These are phyloP conservation scores for Verticillium isaacii DNA, from an alignment of 2,329 filamentous ascomycete species.

Conservation along the genomic window DNA sequence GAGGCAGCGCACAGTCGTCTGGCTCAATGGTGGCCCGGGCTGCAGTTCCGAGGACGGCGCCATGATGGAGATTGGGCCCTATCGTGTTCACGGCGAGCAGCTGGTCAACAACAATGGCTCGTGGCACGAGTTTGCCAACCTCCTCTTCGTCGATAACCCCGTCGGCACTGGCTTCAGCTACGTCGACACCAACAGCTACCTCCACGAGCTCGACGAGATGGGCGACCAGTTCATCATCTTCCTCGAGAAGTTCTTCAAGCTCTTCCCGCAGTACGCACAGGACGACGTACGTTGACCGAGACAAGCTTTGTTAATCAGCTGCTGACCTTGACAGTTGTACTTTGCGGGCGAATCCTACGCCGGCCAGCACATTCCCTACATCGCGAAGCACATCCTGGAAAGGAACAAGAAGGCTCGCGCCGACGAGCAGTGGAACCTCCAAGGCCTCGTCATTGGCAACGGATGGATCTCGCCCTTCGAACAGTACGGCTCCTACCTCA, in stretches of 20 bases:
- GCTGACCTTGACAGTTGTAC: constrained; percentile 61
- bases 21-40: constrained; percentile 94
- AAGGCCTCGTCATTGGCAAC: constrained; percentile 89
- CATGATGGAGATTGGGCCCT: constrained; percentile 93
- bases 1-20: constrained; percentile 84
- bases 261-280: constrained; percentile 87
- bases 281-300: constrained; percentile 70
- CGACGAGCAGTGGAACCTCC: constrained; percentile 65
- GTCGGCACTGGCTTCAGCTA: constrained; percentile 97
- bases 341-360: constrained; percentile 95
- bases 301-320: neutral
- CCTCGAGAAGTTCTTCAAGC: constrained; percentile 80
- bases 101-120: constrained; percentile 85
- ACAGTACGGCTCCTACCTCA: constrained; percentile 84
- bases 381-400: constrained; percentile 83
- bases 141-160: constrained; percentile 95
- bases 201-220: constrained; percentile 85
- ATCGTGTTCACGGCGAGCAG: constrained; percentile 70
- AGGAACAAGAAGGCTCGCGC: constrained; percentile 65
- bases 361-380: constrained; percentile 95
- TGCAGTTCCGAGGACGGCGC: constrained; percentile 97
- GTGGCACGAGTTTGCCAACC: constrained; percentile 97
- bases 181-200: constrained; percentile 81
- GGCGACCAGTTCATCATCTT: constrained; percentile 82
- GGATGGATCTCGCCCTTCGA: constrained; percentile 91